Conservation (phyloP, 805 yeast genomes). For the Metschnikowia lachancei region DNA sequence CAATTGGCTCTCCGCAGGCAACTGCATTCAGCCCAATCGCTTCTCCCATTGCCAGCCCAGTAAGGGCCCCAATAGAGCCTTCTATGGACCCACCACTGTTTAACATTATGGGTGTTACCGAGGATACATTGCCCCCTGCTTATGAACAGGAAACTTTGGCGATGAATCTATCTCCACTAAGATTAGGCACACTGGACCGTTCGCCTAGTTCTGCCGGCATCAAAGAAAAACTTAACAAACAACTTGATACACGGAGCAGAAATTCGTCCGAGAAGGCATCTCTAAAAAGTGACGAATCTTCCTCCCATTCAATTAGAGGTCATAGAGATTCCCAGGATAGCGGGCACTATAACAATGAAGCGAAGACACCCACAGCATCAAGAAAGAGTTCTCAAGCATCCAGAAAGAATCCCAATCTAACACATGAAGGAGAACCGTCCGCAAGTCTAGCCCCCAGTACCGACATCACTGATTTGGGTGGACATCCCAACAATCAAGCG, state of each 20-base stretch:
- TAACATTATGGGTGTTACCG: conserved; percentile 11
- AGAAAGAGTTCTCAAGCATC: background rate
- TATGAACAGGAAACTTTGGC: conserved; percentile 9
- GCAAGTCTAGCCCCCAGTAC: conserved; percentile 2
- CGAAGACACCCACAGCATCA: background rate
- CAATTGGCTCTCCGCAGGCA: conserved; percentile 20
- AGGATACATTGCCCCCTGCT: conserved; percentile 19
- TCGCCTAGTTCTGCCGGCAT: conserved; percentile 11
- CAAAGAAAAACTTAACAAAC: conserved; percentile 15
- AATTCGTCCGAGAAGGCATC: conserved; percentile 9
- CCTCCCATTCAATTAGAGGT: background rate
- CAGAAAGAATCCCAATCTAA: too few relatives aligned
- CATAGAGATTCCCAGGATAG: background rate
- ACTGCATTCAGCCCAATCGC: conserved; percentile 16
- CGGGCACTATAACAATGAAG: background rate
- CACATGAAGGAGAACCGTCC: background rate
- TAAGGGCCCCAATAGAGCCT: conserved; percentile 10
- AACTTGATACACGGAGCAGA: conserved; percentile 11
- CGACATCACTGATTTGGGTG: conserved; percentile 10
- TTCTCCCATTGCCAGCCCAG: conserved; percentile 15
- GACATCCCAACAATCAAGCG: background rate
- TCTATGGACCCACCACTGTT: conserved; percentile 19
- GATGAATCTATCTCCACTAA: conserved; percentile 15
- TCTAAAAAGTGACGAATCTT: conserved; percentile 2
- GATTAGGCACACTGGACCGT: conserved; percentile 11